A percentile compares a stretch with the other conserved stretches of the same genome.
Evolutionary conservation across 1,139 yeast species (phyloP).

Genomic region (Diutina sp.): DNA sequence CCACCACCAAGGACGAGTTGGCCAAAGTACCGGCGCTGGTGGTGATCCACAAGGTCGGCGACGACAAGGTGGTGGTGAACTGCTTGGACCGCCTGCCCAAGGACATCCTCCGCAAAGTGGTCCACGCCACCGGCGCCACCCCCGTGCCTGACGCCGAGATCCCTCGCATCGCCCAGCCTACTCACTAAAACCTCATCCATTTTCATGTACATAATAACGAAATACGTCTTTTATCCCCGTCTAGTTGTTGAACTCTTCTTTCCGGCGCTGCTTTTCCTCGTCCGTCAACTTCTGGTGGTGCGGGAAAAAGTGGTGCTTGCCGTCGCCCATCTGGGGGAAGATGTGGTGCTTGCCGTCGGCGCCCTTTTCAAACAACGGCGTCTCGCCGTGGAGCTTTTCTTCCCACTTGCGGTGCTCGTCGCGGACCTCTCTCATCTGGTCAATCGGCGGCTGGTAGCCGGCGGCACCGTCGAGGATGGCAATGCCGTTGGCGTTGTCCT

Average conservation of each 20-base stretch:
- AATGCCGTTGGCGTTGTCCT: not conserved
- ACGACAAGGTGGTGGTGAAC: conserved; percentile 4
- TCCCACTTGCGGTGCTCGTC: not conserved
- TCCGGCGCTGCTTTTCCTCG: not conserved
- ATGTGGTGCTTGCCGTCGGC: not conserved
- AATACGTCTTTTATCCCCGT: not conserved
- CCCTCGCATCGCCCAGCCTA: conserved; percentile 7
- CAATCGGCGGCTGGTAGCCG: conserved; percentile 1
- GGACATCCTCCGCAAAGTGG: conserved; percentile 19
- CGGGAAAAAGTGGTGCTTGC: not conserved
- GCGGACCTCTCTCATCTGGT: not conserved
- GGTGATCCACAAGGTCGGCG: conserved; percentile 14
- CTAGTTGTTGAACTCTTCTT: not conserved
- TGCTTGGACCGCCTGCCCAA: conserved; percentile 7
- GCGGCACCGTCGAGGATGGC: not conserved
- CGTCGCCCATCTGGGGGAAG: not conserved
- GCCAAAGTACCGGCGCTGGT: conserved; percentile 36
- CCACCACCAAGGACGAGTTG: conserved; percentile 25
- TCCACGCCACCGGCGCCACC: conserved; percentile 18
- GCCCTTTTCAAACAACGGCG: not conserved
- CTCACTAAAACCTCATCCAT: not conserved
- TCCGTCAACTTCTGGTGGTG: not conserved
- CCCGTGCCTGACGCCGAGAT: conserved; percentile 17
- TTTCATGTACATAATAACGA: not conserved
- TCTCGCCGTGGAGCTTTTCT: not conserved